These are phyloP conservation scores for Colletotrichum kahawae DNA, from an alignment of 2,329 filamentous ascomycete genomes.

Conservation along the genomic window DNA sequence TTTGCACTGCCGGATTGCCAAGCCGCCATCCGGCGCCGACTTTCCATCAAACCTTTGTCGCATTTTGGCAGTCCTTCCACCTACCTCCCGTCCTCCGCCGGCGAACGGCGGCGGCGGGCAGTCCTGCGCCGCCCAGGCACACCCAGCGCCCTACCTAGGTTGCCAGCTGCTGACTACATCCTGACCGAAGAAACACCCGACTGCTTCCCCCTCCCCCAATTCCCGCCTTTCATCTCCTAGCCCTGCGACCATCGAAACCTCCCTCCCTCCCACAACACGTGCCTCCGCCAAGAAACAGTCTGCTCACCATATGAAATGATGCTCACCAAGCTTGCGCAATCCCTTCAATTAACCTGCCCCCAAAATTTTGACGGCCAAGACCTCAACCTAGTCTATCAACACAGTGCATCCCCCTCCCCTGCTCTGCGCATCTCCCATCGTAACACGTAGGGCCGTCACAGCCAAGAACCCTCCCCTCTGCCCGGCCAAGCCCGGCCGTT, in stretches of 20 bases:
- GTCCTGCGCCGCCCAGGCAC: neutral
- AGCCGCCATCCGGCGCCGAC: constrained; percentile 14
- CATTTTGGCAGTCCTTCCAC: neutral
- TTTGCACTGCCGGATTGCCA: constrained; percentile 20
- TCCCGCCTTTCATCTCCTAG: neutral
- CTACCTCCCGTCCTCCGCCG: neutral
- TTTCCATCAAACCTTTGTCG: constrained; percentile 1
- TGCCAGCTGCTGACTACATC: neutral
- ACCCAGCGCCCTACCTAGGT: too few species aligned
- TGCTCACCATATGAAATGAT: neutral
- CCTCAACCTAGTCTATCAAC: neutral
- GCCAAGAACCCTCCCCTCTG: neutral
- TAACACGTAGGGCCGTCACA: neutral
- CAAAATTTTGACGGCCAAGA: neutral
- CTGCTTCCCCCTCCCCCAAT: neutral
- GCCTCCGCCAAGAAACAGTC: neutral
- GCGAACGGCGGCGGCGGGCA: neutral
- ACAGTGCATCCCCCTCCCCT: neutral
- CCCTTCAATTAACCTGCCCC: neutral
- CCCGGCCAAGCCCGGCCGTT: neutral
- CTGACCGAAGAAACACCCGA: neutral
- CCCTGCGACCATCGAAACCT: neutral
- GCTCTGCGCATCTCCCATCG: neutral
- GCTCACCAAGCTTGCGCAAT: neutral
- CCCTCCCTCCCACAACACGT: neutral